Evolutionary conservation across 106 monocot species (phyloP).

Genomic region (Hemerocallis citrina): DNA sequence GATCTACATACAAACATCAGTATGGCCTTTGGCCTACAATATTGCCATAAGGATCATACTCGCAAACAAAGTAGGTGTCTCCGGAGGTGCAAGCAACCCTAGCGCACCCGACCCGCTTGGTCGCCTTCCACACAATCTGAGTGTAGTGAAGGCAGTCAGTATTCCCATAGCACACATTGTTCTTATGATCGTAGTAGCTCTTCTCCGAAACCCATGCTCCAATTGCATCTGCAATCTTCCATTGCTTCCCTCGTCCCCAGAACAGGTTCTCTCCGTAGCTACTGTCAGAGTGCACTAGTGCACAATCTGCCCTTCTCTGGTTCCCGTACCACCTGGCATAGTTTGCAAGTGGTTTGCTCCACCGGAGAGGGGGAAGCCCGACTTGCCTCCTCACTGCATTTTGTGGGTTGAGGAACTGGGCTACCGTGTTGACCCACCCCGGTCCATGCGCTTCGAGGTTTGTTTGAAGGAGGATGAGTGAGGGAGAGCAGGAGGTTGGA

Average conservation of each 20-base stretch:
- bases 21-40: slow-evolving; percentile 24
- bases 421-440: neutral
- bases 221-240: neutral
- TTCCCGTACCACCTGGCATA: slow-evolving; percentile 23
- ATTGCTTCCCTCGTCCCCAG: neutral
- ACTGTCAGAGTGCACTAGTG: slow-evolving; percentile 12
- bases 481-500: neutral
- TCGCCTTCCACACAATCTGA: slow-evolving; percentile 33
- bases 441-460: neutral
- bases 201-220: slow-evolving; percentile 16
- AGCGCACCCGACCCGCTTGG: slow-evolving; percentile 28
- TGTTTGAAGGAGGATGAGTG: neutral
- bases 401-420: slow-evolving; percentile 20
- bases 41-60: slow-evolving; percentile 49
- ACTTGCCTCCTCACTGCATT: slow-evolving; percentile 8
- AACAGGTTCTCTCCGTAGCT: slow-evolving; percentile 10
- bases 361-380: slow-evolving; percentile 12
- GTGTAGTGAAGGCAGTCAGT: slow-evolving; percentile 31
- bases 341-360: slow-evolving; percentile 3
- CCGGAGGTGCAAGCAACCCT: slow-evolving; percentile 19
- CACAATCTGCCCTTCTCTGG: slow-evolving; percentile 24
- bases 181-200: slow-evolving; percentile 18
- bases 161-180: slow-evolving; percentile 13
- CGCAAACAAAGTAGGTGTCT: slow-evolving; percentile 32
- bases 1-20: neutral